Evolutionary conservation across 495 filamentous ascomycete genomes (phyloP), one percentile per base, ranked within the genome.

Genomic region (Pyrenula aspistea): DNA sequence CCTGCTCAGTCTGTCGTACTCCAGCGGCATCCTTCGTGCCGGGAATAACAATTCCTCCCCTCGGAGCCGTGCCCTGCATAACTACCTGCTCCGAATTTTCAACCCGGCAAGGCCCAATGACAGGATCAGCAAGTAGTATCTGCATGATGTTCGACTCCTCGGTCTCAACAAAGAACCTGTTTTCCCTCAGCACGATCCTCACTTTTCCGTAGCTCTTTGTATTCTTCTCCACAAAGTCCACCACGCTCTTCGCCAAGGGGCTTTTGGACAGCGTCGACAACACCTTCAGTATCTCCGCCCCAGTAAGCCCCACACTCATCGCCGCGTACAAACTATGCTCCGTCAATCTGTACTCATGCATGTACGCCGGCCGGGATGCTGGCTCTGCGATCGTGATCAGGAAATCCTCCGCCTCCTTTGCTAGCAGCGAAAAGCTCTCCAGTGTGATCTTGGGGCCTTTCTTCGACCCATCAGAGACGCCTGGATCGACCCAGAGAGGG

Each of bases 341-440:
- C 0, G 91, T 97, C 63, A 99, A 76, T 25, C 83, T 79, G 71
- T 97, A 99, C 69, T 98, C 93, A 67, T 97, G 94, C 12, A 98
- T 75, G 64, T 86, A 89, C 10, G 78, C 83, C 49, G 93, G 92
- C 36, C 93, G 82, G 22, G 90, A 95, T 59, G 89, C 73, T 49
- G 93, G 93, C 71, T 98, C 93, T 42, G 92, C 91, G 62, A 98
- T 89, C 49, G 91, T 95, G 54, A 92, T 94, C 56, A 98, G 75
- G 69, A 98, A 96, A 67, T 95, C 90, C 61, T 95, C 88, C 1
- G 90, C 93, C 64, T 91, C 85, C 31, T 83, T 76, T 21, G 91
- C 86, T 48, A 91, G 71, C 1, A 91, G 87, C 25, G 84, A 90
- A 74, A 96, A 97, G 60, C 89, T 94, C 76, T 99, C 93, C n/a